Conservation (phyloP, 805 yeast genomes). For the Myxozyma udenii region DNA sequence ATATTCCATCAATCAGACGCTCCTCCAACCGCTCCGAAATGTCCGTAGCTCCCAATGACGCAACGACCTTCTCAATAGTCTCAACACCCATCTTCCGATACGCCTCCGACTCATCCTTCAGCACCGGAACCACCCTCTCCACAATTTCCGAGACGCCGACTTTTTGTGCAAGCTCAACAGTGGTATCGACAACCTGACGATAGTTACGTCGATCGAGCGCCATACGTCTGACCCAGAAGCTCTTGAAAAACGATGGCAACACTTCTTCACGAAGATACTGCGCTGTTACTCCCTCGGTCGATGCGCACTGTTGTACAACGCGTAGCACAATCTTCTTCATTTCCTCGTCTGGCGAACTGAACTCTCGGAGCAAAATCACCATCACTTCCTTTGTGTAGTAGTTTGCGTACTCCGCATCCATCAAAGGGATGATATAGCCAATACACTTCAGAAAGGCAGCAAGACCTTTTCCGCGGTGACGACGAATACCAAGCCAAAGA, state of each 20-base stretch:
- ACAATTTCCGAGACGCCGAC: conserved; percentile 63
- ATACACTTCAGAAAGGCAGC: conserved; percentile 75
- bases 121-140: conserved; percentile 51
- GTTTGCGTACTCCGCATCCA: conserved; percentile 78
- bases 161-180: conserved; percentile 61
- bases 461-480: conserved; percentile 72
- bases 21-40: conserved; percentile 60
- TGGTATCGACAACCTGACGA: conserved; percentile 66
- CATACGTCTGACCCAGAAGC: conserved; percentile 78
- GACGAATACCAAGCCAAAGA: conserved; percentile 72
- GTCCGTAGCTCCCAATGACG: conserved; percentile 53
- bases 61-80: conserved; percentile 57
- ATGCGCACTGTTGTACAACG: conserved; percentile 64
- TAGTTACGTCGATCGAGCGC: conserved; percentile 55
- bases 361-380: conserved; percentile 65
- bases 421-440: conserved; percentile 77
- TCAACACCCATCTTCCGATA: conserved; percentile 76
- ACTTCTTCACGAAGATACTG: conserved; percentile 52
- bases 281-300: conserved; percentile 53
- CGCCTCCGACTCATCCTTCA: conserved; percentile 82
- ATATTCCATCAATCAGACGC: conserved; percentile 71
- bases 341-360: conserved; percentile 79
- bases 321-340: conserved; percentile 71
- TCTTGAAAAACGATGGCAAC: conserved; percentile 58
- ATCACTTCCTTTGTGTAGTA: conserved; percentile 75